Evolutionary conservation across 257 asterid species (phyloP).

Genomic region (Solanum sitiens): DNA sequence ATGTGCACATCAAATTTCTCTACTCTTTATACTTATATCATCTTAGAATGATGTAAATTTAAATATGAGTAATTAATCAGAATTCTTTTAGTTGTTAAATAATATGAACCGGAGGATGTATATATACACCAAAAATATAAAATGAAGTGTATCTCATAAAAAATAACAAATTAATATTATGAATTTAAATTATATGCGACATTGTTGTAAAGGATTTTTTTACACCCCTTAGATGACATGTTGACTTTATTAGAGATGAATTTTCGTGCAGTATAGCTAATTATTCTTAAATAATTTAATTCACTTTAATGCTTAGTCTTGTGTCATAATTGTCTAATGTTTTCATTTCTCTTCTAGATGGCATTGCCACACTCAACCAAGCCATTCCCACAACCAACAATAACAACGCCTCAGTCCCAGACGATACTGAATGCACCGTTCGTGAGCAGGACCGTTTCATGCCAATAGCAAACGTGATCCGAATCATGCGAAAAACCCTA

Average conservation of each 20-base stretch:
- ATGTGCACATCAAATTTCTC: neutral
- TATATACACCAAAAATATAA: neutral
- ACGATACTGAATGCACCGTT: constrained; percentile 43
- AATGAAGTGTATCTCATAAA: neutral
- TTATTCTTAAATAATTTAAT: neutral
- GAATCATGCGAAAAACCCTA: constrained; percentile 76
- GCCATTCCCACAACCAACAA: neutral
- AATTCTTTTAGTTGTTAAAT: too few species aligned
- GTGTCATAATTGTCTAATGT: neutral
- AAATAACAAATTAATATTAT: too few species aligned
- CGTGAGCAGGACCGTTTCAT: constrained; percentile 94
- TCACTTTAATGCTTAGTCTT: neutral
- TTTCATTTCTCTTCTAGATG: neutral
- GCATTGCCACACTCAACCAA: constrained; percentile 18
- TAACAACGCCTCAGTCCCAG: neutral
- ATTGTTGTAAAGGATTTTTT: neutral
- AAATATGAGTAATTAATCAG: neutral
- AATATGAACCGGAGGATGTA: neutral
- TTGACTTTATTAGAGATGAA: neutral
- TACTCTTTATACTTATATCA: neutral
- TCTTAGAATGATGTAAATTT: neutral
- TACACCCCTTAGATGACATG: neutral
- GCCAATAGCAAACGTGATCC: constrained; percentile 84
- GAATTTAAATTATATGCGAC: neutral
- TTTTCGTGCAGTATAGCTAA: neutral